Conservation (phyloP, 2,329 filamentous ascomycete species). For the Pestalotiopsis sp. region DNA sequence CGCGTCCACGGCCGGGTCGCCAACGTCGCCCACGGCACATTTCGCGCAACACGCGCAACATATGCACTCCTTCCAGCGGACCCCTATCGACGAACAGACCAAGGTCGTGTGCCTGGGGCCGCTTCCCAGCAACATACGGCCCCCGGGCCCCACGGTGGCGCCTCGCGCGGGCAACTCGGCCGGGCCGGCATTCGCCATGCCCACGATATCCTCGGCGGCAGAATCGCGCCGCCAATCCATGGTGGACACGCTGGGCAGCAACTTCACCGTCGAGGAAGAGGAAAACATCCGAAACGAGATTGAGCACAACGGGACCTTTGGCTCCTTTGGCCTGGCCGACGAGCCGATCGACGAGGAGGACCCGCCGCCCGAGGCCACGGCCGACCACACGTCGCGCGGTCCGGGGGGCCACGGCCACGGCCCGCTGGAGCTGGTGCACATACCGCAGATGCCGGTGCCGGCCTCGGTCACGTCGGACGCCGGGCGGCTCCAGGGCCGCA, state of each 20-base stretch:
- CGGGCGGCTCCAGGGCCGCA: conserved; percentile 5
- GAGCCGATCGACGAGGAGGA: conserved; percentile 1
- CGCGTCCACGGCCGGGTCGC: conserved; percentile 28
- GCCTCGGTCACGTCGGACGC: not conserved
- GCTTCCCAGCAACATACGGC: conserved; percentile 50
- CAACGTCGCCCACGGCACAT: conserved; percentile 20
- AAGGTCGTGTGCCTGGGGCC: conserved; percentile 58
- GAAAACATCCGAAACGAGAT: conserved; percentile 14
- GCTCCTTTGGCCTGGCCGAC: not conserved
- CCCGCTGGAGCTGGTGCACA: conserved; percentile 11
- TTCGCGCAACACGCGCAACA: conserved; percentile 30
- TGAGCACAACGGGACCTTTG: not conserved
- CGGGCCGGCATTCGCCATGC: conserved; percentile 25
- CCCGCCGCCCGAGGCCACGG: not conserved
- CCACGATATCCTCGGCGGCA: conserved; percentile 27
- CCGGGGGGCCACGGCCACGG: conserved; percentile 8
- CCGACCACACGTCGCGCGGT: not conserved
- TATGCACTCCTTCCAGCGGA: conserved; percentile 43
- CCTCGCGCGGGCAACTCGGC: conserved; percentile 31
- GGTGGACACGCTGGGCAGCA: conserved; percentile 55
- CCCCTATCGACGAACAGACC: conserved; percentile 51
- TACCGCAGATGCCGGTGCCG: conserved; percentile 11
- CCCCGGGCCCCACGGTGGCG: conserved; percentile 34
- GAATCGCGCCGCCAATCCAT: conserved; percentile 29
- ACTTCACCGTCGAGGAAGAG: conserved; percentile 59